These are phyloP conservation scores for Hypholoma fasciculare DNA, from an alignment of 768 basidiomycete genomes.

Conservation along the genomic window DNA sequence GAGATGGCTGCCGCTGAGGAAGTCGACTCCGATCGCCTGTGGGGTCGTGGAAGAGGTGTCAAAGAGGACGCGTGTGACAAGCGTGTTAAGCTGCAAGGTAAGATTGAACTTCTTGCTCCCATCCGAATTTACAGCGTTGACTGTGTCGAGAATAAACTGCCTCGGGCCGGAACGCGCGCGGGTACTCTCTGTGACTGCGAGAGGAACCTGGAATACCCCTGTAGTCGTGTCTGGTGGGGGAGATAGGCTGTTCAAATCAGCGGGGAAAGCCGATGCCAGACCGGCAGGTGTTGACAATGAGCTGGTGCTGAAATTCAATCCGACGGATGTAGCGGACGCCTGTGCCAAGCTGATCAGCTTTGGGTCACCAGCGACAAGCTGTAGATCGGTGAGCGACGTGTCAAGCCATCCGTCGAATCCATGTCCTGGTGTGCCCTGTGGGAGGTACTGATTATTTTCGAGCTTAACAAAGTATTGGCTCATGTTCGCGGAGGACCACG, in stretches of 20 bases:
- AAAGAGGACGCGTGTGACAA: not conserved
- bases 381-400: slow-evolving; percentile 1
- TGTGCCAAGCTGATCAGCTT: not conserved
- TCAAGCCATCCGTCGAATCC: slow-evolving; percentile 8
- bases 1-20: not conserved
- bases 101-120: not conserved
- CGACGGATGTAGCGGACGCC: not conserved
- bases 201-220: not conserved
- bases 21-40: not conserved
- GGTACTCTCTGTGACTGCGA: not conserved
- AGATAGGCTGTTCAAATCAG: not conserved
- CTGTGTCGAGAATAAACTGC: not conserved
- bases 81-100: not conserved
- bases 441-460: slow-evolving; percentile 9
- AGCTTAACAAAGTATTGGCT: slow-evolving; percentile 4
- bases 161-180: not conserved
- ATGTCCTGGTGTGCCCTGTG: not conserved
- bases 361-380: not conserved
- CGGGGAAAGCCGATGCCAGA: not conserved
- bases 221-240: not conserved
- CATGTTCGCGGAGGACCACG: slow-evolving; percentile 8
- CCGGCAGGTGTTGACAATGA: not conserved
- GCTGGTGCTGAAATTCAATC: not conserved
- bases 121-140: not conserved
- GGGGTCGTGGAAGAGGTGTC: not conserved